Percentiles rank a stretch among this genome's conserved stretches.
Evolutionary conservation across 441 rosid species (phyloP).

Genomic region (Euphorbia corollata): DNA sequence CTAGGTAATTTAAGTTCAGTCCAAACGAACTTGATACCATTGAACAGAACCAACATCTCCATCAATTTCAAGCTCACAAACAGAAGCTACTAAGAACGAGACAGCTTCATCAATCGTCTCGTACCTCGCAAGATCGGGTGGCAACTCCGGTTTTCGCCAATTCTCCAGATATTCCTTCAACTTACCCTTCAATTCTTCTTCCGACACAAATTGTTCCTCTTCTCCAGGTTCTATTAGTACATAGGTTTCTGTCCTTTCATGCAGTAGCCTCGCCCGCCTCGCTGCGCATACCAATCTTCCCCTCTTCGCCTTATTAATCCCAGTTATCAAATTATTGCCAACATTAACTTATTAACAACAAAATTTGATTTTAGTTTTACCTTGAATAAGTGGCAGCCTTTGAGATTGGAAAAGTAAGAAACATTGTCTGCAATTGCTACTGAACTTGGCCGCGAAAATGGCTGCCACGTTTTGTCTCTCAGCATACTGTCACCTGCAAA

Average conservation of each 20-base stretch:
- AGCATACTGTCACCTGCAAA: constrained; percentile 18
- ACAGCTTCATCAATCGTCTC: constrained; percentile 58
- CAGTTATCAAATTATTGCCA: not conserved
- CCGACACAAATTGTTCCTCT: constrained; percentile 65
- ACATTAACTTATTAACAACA: not conserved
- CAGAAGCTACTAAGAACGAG: constrained; percentile 52
- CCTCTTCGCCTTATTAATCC: not conserved
- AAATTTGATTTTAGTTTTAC: constrained; percentile 8
- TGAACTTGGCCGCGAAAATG: constrained; percentile 23
- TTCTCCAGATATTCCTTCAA: constrained; percentile 60
- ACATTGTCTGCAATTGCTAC: constrained; percentile 10
- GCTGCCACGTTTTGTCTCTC: constrained; percentile 8
- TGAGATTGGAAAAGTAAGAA: not conserved
- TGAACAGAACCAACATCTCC: constrained; percentile 79
- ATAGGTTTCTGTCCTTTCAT: constrained; percentile 52
- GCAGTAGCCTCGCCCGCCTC: constrained; percentile 48
- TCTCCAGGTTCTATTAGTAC: constrained; percentile 69
- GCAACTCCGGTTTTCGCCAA: constrained; percentile 53
- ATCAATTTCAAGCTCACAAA: constrained; percentile 70
- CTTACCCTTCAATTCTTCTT: constrained; percentile 56
- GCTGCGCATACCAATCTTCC: constrained; percentile 23
- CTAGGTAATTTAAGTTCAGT: constrained; percentile 25
- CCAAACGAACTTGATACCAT: constrained; percentile 77
- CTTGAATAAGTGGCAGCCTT: constrained; percentile 17
- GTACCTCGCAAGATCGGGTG: constrained; percentile 66